Evolutionary conservation across 2,329 filamentous ascomycete genomes (phyloP).

Genomic region (Passalora sequoiae): DNA sequence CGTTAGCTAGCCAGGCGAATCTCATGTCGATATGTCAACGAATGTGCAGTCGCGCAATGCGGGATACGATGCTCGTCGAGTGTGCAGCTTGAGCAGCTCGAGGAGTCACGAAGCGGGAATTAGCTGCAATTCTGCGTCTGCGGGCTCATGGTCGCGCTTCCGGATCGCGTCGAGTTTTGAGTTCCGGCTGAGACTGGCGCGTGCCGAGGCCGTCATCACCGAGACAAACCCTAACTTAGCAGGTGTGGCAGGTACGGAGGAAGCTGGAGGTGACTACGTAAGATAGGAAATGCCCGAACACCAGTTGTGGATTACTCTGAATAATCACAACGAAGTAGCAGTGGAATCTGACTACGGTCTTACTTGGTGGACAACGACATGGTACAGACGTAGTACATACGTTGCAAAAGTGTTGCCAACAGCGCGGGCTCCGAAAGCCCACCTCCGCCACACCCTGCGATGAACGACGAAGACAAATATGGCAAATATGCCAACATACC

Average conservation of each 20-base stretch:
- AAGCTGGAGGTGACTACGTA: conserved; percentile 1
- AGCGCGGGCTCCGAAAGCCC: too few relatives aligned
- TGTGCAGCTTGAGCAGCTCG: too few relatives aligned
- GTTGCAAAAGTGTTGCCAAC: too few relatives aligned
- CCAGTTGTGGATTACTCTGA: not conserved
- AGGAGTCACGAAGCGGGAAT: too few relatives aligned
- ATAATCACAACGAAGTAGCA: not conserved
- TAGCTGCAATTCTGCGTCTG: too few relatives aligned
- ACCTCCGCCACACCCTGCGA: conserved; percentile 1
- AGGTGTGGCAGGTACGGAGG: too few relatives aligned
- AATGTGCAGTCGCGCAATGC: not conserved
- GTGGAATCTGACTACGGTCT: not conserved
- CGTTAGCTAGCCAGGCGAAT: too few relatives aligned
- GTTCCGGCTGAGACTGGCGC: not conserved
- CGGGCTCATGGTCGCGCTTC: too few relatives aligned
- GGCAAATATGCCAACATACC: conserved; percentile 44
- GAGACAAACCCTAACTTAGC: not conserved
- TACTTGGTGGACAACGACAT: too few relatives aligned
- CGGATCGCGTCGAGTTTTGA: not conserved
- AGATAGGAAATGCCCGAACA: not conserved
- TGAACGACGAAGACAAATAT: conserved; percentile 23
- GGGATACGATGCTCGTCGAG: too few relatives aligned
- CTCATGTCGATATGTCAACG: not conserved
- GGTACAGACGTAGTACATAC: not conserved
- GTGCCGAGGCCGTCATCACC: not conserved